These are phyloP conservation scores for Coniochaeta ligniaria DNA, from an alignment of 2,329 filamentous ascomycete genomes.

Conservation along the genomic window DNA sequence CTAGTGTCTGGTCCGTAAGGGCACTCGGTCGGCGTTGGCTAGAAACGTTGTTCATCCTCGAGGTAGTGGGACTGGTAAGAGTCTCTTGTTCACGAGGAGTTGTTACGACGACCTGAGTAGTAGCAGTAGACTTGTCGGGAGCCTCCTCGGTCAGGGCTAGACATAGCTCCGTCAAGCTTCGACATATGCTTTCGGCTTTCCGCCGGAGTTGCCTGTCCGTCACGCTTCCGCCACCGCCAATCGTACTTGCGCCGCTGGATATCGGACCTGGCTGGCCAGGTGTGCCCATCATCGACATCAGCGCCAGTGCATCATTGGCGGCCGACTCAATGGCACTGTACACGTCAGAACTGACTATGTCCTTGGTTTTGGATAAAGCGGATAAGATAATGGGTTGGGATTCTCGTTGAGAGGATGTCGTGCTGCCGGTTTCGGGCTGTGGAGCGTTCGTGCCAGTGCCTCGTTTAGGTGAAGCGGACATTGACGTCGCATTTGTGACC, in stretches of 20 bases:
- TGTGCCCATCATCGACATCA: slow-evolving; percentile 72
- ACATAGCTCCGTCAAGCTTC: slow-evolving; percentile 86
- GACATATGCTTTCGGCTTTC: slow-evolving; percentile 88
- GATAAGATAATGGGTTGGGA: slow-evolving; percentile 62
- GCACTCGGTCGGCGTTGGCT: slow-evolving; percentile 34
- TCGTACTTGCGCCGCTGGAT: slow-evolving; percentile 57
- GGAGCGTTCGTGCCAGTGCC: slow-evolving; percentile 17
- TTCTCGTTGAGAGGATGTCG: slow-evolving; percentile 37
- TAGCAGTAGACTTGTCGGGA: slow-evolving; percentile 13
- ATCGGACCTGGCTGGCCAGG: slow-evolving; percentile 62
- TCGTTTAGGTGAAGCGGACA: slow-evolving; percentile 83
- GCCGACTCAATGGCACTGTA: slow-evolving; percentile 76
- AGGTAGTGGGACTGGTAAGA: slow-evolving; percentile 9
- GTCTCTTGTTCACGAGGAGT: slow-evolving; percentile 14
- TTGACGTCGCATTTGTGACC: slow-evolving; percentile 82
- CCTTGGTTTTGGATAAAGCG: slow-evolving; percentile 71
- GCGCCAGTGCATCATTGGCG: slow-evolving; percentile 69
- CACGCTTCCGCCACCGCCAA: slow-evolving; percentile 41
- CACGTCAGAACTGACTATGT: slow-evolving; percentile 61
- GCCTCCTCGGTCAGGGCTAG: slow-evolving; percentile 67
- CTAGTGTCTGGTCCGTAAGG: slow-evolving; percentile 28
- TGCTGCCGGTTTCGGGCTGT: slow-evolving; percentile 32
- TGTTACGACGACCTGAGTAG: slow-evolving; percentile 19
- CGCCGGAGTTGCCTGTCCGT: slow-evolving; percentile 81
- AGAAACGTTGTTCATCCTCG: slow-evolving; percentile 15